Percentiles rank a stretch among this genome's conserved stretches.
Evolutionary conservation across 352 stramenopile genomes (phyloP).

Genomic region (Globisporangium mamillatum): DNA sequence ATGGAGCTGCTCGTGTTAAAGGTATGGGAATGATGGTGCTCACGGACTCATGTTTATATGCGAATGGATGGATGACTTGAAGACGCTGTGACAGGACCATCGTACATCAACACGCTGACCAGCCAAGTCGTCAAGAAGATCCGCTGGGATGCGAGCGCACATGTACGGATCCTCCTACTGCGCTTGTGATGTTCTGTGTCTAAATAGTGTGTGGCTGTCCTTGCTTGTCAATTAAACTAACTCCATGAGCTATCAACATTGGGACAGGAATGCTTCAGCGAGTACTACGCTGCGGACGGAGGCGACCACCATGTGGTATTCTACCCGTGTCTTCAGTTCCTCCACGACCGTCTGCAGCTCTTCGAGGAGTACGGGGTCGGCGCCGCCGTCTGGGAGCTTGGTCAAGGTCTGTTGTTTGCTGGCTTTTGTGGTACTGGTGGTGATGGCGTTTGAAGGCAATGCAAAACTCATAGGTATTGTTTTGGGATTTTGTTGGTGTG

Average conservation of each 20-base stretch:
- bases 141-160: constrained; percentile 43
- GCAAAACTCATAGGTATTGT: neutral
- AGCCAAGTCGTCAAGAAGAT: constrained; percentile 41
- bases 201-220: too few relatives aligned
- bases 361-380: constrained; percentile 49
- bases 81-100: constrained; percentile 44
- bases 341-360: constrained; percentile 61
- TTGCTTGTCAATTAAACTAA: neutral
- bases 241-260: neutral
- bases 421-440: neutral
- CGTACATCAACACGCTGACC: constrained; percentile 39
- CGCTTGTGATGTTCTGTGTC: neutral
- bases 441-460: neutral
- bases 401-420: constrained; percentile 46
- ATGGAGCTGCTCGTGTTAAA: neutral
- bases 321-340: constrained; percentile 81
- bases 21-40: neutral
- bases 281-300: constrained; percentile 34
- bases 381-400: constrained; percentile 74
- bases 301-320: constrained; percentile 49
- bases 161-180: constrained; percentile 23
- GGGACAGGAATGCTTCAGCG: constrained; percentile 61
- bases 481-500: constrained; percentile 14
- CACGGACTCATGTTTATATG: neutral
- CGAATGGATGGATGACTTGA: neutral